These are phyloP conservation scores for Hypoxylon sp. DNA, from an alignment of 2,329 filamentous ascomycete species.

Conservation along the genomic window DNA sequence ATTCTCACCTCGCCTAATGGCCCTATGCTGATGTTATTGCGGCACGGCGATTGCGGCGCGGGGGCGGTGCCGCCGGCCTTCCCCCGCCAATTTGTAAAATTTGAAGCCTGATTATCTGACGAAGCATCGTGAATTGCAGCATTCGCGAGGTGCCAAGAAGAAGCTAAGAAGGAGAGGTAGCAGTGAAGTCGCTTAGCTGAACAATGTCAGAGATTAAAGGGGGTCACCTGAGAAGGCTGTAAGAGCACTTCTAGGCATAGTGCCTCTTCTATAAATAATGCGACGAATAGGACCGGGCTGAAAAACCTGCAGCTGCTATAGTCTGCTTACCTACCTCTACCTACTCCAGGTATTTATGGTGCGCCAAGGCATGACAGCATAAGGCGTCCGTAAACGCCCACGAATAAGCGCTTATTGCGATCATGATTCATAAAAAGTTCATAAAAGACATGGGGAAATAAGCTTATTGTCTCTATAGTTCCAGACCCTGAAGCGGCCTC, in stretches of 20 bases:
- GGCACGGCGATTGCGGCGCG: background rate
- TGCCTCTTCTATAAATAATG: background rate
- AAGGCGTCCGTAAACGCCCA: background rate
- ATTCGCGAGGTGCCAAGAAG: background rate
- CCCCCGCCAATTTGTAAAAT: no score
- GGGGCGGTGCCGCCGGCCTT: background rate
- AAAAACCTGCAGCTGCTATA: background rate
- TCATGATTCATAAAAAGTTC: no score
- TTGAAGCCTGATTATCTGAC: background rate
- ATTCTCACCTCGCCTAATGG: background rate
- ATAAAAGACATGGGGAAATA: no score
- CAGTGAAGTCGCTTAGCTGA: background rate
- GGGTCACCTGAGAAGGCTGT: background rate
- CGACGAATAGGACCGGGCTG: background rate
- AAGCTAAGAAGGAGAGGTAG: no score
- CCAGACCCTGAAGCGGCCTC: no score
- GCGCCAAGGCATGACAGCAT: background rate
- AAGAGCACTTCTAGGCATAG: background rate
- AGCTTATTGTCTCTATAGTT: no score
- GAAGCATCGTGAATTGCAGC: background rate
- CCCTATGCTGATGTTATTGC: background rate
- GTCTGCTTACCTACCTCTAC: background rate
- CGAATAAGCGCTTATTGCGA: no score
- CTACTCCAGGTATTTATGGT: background rate
- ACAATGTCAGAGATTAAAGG: background rate